Conservation (phyloP, 1,284 basidiomycete genomes). For the Schizophyllum amplum region DNA sequence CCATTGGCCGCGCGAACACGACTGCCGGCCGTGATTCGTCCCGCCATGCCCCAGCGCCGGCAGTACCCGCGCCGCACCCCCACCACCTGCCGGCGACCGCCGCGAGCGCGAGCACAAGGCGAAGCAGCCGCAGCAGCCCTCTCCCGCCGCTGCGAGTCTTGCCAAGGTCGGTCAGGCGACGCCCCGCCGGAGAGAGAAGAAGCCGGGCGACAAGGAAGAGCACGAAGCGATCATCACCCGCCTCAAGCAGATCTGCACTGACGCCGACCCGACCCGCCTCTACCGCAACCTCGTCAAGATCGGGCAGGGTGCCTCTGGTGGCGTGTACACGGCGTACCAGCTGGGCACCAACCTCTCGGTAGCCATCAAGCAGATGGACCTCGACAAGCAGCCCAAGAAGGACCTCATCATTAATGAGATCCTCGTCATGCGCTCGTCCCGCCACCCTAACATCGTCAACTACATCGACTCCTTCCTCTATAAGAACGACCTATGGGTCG, state of each 20-base stretch:
- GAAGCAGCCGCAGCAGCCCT: slow-evolving; percentile 30
- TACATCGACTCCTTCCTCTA: slow-evolving; percentile 98
- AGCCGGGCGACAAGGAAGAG: slow-evolving; percentile 71
- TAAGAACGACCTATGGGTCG: slow-evolving; percentile 98
- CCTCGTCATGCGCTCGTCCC: slow-evolving; percentile 93
- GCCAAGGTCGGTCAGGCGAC: slow-evolving; percentile 68
- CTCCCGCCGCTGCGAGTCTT: slow-evolving; percentile 47
- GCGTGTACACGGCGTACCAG: slow-evolving; percentile 97
- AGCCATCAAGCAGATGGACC: slow-evolving; percentile 99
- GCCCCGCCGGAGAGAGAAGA: slow-evolving; percentile 81
- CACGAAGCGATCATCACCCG: slow-evolving; percentile 89
- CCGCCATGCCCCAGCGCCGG: background rate
- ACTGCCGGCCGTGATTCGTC: slow-evolving; percentile 31
- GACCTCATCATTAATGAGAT: slow-evolving; percentile 99
- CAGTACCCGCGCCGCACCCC: background rate
- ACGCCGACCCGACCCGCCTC: slow-evolving; percentile 92
- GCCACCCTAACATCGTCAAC: slow-evolving; percentile 98
- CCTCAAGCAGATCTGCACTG: slow-evolving; percentile 91
- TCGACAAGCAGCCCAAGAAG: slow-evolving; percentile 99
- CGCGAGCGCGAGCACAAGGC: too few relatives aligned
- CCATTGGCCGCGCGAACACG: slow-evolving; percentile 58
- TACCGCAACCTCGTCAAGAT: slow-evolving; percentile 95
- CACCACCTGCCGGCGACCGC: background rate
- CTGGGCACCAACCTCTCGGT: slow-evolving; percentile 90
- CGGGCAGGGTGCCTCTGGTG: slow-evolving; percentile 97